Percentiles rank a stretch among this genome's conserved stretches.
phyloP scores from a whole-genome alignment of 257 asterid species.

The Dorcoceras hygrometricum region DNA sequence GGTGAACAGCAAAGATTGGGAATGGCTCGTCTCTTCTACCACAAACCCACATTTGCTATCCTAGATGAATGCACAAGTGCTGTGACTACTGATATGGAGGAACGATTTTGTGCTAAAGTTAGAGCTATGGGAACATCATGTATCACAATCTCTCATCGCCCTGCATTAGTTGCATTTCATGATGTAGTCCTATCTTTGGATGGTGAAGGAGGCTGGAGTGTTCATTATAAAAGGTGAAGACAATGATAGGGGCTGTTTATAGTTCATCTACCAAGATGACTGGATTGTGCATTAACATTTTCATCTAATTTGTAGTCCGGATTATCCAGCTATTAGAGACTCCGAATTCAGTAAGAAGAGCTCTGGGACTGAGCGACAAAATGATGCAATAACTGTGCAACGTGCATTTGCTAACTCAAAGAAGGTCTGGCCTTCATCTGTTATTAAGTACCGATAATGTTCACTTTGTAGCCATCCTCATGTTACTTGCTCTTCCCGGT shows the following conservation, averaged over 20 bases:
- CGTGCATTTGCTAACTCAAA: constrained; percentile 85
- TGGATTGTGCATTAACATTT: constrained; percentile 24
- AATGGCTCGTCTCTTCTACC: constrained; percentile 99
- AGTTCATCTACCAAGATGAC: constrained; percentile 1
- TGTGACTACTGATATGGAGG: constrained; percentile 99
- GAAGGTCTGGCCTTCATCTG: constrained; percentile 46
- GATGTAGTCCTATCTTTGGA: constrained; percentile 96
- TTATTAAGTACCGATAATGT: constrained; percentile 21
- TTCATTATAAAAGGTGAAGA: constrained; percentile 68
- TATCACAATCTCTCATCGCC: constrained; percentile 97
- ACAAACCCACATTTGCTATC: constrained; percentile 94
- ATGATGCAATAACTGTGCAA: constrained; percentile 85
- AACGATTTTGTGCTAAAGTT: constrained; percentile 92
- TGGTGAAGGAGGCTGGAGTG: constrained; percentile 99
- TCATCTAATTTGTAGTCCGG: constrained; percentile 46
- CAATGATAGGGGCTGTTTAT: constrained; percentile 16
- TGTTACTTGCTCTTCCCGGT: constrained; percentile 25
- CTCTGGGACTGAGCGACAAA: constrained; percentile 74
- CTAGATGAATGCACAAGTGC: constrained; percentile 99
- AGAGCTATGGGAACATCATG: constrained; percentile 99
- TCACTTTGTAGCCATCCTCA: constrained; percentile 16
- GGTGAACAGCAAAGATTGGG: constrained; percentile 99
- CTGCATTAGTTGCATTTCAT: constrained; percentile 98
- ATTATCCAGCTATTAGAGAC: constrained; percentile 54
- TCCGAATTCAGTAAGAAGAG: constrained; percentile 47